These are phyloP conservation scores for Eucommia ulmoides DNA, from an alignment of 257 asterid genomes.

Conservation along the genomic window DNA sequence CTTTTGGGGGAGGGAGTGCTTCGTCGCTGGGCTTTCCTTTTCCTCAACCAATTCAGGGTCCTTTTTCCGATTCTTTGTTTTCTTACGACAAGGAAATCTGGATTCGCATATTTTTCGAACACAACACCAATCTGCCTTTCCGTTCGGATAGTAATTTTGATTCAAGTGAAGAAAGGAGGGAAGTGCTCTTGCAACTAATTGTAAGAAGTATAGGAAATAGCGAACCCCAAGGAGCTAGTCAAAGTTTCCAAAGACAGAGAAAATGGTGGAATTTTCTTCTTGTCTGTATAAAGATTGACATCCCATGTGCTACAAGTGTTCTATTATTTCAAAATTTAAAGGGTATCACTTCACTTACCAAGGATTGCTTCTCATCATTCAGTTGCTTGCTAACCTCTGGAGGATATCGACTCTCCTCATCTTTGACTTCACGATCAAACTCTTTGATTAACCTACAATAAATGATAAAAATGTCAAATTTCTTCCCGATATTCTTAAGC, in stretches of 20 bases:
- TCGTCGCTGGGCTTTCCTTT: no score
- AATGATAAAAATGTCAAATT: neutral
- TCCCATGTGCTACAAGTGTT: neutral
- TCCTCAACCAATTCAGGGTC: no score
- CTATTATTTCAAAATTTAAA: neutral
- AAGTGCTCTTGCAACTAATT: no score
- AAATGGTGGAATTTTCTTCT: neutral
- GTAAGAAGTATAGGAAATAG: no score
- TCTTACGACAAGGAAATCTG: no score
- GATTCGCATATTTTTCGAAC: no score
- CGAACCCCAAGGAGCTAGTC: neutral
- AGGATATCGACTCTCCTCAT: conserved; percentile 68
- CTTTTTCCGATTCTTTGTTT: no score
- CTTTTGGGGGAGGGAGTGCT: no score
- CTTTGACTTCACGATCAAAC: conserved; percentile 93
- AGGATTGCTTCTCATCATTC: conserved; percentile 89
- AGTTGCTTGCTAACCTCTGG: conserved; percentile 79
- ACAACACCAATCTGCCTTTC: no score
- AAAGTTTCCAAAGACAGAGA: neutral
- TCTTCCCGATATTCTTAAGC: no score
- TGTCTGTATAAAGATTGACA: neutral
- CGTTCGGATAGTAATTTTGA: no score
- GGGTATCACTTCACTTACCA: conserved; percentile 33
- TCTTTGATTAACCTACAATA: conserved; percentile 71
- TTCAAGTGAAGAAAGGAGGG: no score